A percentile compares a stretch with the other conserved stretches of the same genome.
Evolutionary conservation across 306 rosid genomes (phyloP).

Genomic region (Rubus idaeus): DNA sequence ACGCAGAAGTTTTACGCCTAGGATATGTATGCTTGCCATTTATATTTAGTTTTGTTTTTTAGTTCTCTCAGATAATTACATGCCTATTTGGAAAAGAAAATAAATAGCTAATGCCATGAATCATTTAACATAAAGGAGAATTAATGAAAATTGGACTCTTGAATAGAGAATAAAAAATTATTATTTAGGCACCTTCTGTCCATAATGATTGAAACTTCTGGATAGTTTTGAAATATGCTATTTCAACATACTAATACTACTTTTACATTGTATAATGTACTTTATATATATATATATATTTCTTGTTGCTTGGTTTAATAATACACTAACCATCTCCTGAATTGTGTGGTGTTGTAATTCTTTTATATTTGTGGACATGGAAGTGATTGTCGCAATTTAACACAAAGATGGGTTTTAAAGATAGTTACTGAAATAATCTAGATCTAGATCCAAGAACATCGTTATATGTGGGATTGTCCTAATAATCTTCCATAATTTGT

Average conservation of each 20-base stretch:
- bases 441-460: background rate
- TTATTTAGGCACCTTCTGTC: background rate
- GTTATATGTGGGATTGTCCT: background rate
- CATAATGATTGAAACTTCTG: background rate
- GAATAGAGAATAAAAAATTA: background rate
- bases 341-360: background rate
- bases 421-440: background rate
- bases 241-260: background rate
- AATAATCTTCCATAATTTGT: background rate
- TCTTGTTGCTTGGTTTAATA: background rate
- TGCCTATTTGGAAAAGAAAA: background rate
- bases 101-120: background rate
- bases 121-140: background rate
- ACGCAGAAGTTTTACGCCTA: slow-evolving; percentile 68
- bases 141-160: background rate
- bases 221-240: background rate
- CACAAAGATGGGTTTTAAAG: background rate
- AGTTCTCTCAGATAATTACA: background rate
- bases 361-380: background rate
- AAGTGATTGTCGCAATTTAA: background rate
- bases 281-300: too few relatives aligned
- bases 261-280: too few relatives aligned
- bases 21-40: slow-evolving; percentile 57
- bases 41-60: background rate
- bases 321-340: background rate